Percentiles rank a stretch among this genome's conserved stretches.
Conservation (phyloP, 768 basidiomycete genomes). For the Leccinum variicolor region DNA sequence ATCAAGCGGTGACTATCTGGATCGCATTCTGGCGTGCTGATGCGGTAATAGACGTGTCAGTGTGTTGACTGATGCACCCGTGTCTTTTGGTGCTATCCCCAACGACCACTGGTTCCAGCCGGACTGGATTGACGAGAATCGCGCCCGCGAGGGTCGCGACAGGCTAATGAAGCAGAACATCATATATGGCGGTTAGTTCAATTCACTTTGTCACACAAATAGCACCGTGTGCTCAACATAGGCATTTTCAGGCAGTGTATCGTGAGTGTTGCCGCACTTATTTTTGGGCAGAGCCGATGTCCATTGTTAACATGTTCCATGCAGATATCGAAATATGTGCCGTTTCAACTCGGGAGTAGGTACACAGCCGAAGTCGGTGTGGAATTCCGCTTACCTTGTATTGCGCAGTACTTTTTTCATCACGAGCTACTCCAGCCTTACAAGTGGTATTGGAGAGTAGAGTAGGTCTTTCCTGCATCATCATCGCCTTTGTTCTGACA, state of each 20-base stretch:
- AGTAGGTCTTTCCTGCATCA: slow-evolving; percentile 31
- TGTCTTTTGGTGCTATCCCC: slow-evolving; percentile 57
- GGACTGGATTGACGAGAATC: slow-evolving; percentile 66
- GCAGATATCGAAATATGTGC: slow-evolving; percentile 72
- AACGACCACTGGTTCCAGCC: slow-evolving; percentile 69
- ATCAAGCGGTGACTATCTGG: not conserved
- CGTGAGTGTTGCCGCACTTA: slow-evolving; percentile 29
- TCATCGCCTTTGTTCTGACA: not conserved
- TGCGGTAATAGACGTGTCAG: slow-evolving; percentile 29
- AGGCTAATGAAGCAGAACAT: slow-evolving; percentile 48
- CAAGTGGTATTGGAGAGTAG: slow-evolving; percentile 63
- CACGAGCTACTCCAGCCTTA: slow-evolving; percentile 51
- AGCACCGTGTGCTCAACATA: not conserved
- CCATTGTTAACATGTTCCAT: not conserved
- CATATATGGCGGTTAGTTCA: slow-evolving; percentile 46
- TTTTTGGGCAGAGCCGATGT: not conserved
- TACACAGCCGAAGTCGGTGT: not conserved
- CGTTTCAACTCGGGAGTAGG: slow-evolving; percentile 68
- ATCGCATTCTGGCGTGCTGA: not conserved
- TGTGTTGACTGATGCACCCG: slow-evolving; percentile 39
- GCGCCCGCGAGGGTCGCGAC: slow-evolving; percentile 49
- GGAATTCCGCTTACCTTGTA: slow-evolving; percentile 6
- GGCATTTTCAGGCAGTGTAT: slow-evolving; percentile 37
- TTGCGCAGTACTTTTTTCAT: slow-evolving; percentile 48
- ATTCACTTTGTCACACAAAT: not conserved